Evolutionary conservation across 2,329 filamentous ascomycete species (phyloP).

Genomic region (Rugonectria rugulosa): DNA sequence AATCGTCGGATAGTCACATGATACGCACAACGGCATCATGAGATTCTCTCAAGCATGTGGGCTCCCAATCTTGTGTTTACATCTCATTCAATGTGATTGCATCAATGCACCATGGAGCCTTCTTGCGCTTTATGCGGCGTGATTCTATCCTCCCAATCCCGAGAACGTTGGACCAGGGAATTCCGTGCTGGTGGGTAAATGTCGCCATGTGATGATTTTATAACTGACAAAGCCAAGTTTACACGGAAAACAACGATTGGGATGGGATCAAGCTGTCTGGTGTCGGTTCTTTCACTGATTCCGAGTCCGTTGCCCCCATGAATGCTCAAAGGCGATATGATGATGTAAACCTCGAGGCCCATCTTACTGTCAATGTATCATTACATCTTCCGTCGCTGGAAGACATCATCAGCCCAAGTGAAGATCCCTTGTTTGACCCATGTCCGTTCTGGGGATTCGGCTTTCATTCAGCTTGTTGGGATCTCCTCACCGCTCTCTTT

Average conservation of each 20-base stretch:
- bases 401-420: not conserved
- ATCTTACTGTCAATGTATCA: not conserved
- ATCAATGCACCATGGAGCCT: too few relatives aligned
- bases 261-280: not conserved
- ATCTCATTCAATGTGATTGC: too few relatives aligned
- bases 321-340: not conserved
- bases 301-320: not conserved
- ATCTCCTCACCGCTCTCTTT: slow-evolving; percentile 4
- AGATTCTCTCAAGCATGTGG: too few relatives aligned
- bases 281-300: not conserved
- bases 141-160: too few relatives aligned
- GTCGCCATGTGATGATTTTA: too few relatives aligned
- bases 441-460: slow-evolving; percentile 17
- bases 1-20: too few relatives aligned
- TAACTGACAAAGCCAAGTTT: too few relatives aligned
- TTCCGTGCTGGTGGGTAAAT: too few relatives aligned
- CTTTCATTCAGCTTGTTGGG: slow-evolving; percentile 22
- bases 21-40: too few relatives aligned
- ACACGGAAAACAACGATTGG: not conserved
- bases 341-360: not conserved
- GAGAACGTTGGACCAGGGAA: too few relatives aligned
- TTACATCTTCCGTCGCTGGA: slow-evolving; percentile 2
- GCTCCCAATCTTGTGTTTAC: too few relatives aligned
- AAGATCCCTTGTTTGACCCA: not conserved
- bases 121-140: too few relatives aligned